Conservation (phyloP, 371 early-diverging fungal genomes). For the Mucor velutinosus region DNA sequence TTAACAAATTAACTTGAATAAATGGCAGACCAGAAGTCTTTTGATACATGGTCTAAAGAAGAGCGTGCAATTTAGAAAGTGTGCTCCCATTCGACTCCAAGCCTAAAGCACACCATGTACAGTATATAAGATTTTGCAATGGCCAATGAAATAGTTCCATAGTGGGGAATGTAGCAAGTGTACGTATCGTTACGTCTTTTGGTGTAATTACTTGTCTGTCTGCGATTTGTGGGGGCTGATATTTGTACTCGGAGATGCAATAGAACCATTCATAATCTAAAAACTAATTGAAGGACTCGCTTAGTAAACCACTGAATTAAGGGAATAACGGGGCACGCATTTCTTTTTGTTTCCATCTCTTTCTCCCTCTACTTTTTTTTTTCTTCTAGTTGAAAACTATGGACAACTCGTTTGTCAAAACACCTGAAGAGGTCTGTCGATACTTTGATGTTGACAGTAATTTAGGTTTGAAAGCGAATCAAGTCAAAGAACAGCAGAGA, state of each 20-base stretch:
- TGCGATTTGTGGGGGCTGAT: background rate
- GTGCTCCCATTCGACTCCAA: no score
- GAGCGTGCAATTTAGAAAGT: no score
- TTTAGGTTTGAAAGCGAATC: conserved; percentile 61
- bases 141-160: background rate
- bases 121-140: no score
- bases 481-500: conserved; percentile 57
- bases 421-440: conserved; percentile 68
- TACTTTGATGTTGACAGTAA: conserved; percentile 62
- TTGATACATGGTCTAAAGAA: no score
- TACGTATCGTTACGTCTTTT: background rate
- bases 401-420: conserved; percentile 69
- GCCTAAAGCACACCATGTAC: no score
- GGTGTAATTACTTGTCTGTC: background rate
- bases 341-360: conserved; percentile 13
- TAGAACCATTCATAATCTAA: background rate
- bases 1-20: no score
- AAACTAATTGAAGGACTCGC: background rate
- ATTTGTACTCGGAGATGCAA: background rate
- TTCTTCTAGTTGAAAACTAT: conserved; percentile 30
- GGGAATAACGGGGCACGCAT: background rate
- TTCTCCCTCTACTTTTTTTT: background rate
- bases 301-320: background rate
- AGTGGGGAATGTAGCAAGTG: background rate
- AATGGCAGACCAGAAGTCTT: no score